Conservation (phyloP, 176 grass and related monocot species). For the Canna indica region DNA sequence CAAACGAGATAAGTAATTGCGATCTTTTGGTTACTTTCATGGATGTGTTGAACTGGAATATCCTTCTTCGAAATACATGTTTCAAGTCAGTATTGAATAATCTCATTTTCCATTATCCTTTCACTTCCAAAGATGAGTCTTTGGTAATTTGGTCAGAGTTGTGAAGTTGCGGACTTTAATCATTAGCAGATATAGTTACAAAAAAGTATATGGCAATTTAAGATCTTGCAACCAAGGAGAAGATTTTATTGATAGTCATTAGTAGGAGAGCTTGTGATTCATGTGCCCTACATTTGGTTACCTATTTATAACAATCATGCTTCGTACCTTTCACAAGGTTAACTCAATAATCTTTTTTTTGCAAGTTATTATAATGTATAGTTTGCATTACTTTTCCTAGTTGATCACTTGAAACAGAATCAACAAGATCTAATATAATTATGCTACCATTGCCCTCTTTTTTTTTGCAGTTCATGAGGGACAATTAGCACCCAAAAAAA, state of each 20-base stretch:
- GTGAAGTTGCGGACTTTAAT: no score
- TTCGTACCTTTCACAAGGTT: neutral
- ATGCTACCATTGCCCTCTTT: neutral
- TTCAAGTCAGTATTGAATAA: neutral
- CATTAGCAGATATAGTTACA: no score
- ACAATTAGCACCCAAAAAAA: neutral
- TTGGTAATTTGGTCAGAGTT: no score
- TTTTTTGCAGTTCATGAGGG: neutral
- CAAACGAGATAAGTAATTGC: neutral
- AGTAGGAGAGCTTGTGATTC: neutral
- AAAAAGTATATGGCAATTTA: neutral
- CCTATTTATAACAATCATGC: no score
- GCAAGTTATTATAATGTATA: neutral
- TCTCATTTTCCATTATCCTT: neutral
- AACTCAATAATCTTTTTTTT: neutral
- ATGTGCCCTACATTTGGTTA: no score
- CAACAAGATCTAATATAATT: neutral
- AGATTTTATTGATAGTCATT: neutral
- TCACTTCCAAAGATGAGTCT: no score
- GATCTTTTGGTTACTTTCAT: neutral
- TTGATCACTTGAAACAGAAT: no score
- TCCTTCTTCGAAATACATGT: neutral
- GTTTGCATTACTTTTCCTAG: neutral
- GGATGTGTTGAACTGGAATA: no score
- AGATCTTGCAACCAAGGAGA: neutral